Evolutionary conservation across 2,329 filamentous ascomycete species (phyloP).

Genomic region (Diplodia mutila): DNA sequence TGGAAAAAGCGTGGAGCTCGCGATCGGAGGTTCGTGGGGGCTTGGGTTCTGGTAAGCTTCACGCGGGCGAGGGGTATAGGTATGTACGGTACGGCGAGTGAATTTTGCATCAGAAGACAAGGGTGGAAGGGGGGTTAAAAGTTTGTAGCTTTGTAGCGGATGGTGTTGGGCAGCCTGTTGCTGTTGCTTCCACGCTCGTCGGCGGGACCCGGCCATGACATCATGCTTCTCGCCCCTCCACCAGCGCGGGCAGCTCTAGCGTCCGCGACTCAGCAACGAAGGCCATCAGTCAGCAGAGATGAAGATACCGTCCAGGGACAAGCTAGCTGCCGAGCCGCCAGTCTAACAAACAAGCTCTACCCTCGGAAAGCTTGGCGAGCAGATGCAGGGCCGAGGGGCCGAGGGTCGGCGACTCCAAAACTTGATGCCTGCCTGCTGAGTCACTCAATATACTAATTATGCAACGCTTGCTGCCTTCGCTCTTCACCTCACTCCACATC

Average conservation of each 20-base stretch:
- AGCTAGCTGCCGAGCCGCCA: background rate
- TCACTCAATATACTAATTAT: background rate
- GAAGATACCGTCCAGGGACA: background rate
- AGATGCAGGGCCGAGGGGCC: background rate
- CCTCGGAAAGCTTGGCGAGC: slow-evolving; percentile 10
- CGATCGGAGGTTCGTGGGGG: background rate
- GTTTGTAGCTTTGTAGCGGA: background rate
- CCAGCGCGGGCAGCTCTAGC: too few relatives aligned
- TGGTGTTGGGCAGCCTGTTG: background rate
- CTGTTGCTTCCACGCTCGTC: too few relatives aligned
- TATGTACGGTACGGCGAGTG: too few relatives aligned
- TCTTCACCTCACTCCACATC: too few relatives aligned
- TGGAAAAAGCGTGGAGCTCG: background rate
- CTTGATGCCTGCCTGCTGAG: background rate
- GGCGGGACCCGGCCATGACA: slow-evolving; percentile 6
- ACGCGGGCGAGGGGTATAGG: background rate
- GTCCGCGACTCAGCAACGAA: slow-evolving; percentile 6
- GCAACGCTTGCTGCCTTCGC: background rate
- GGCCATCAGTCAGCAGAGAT: background rate
- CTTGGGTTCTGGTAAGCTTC: background rate
- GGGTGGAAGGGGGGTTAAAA: too few relatives aligned
- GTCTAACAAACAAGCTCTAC: slow-evolving; percentile 11
- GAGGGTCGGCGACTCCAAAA: too few relatives aligned
- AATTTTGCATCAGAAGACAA: background rate
- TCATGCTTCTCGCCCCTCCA: background rate